phyloP scores from a whole-genome alignment of 140 eudicot species.

The Flaveria floridana region DNA sequence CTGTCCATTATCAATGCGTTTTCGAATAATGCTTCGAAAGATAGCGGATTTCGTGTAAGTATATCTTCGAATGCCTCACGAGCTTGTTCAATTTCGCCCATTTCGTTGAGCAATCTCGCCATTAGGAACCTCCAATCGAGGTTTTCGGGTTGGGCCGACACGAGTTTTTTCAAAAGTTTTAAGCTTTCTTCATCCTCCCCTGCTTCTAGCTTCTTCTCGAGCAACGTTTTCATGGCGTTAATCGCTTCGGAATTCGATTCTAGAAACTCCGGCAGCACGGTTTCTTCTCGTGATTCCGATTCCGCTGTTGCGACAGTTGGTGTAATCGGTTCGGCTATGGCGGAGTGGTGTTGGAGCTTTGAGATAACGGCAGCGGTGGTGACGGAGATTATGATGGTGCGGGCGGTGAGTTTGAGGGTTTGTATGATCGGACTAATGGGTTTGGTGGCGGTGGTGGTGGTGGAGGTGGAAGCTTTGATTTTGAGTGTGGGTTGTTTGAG shows the following conservation, averaged over 20 bases:
- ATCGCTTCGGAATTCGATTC: constrained; percentile 53
- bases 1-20: constrained; percentile 59
- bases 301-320: constrained; percentile 21
- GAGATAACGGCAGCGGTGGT: constrained; percentile 38
- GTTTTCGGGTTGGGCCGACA: constrained; percentile 58
- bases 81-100: constrained; percentile 60
- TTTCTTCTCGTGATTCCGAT: constrained; percentile 21
- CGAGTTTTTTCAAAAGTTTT: constrained; percentile 40
- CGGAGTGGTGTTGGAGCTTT: constrained; percentile 42
- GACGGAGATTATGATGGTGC: constrained; percentile 47
- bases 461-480: constrained; percentile 9
- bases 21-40: constrained; percentile 62
- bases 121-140: constrained; percentile 44
- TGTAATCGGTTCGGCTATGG: constrained; percentile 38
- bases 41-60: constrained; percentile 40
- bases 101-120: constrained; percentile 56
- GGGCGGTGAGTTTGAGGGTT: constrained; percentile 52
- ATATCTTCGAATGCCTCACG: constrained; percentile 50
- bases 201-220: constrained; percentile 51
- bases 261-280: constrained; percentile 37
- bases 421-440: constrained; percentile 26
- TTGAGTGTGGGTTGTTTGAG: constrained; percentile 14
- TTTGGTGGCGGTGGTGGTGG: constrained; percentile 11
- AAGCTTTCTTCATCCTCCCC: constrained; percentile 63
- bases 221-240: constrained; percentile 40